A percentile compares a stretch with the other conserved stretches of the same genome.
These are phyloP conservation scores for Peronospora farinosa DNA, from an alignment of 352 stramenopile species.

Conservation along the genomic window DNA sequence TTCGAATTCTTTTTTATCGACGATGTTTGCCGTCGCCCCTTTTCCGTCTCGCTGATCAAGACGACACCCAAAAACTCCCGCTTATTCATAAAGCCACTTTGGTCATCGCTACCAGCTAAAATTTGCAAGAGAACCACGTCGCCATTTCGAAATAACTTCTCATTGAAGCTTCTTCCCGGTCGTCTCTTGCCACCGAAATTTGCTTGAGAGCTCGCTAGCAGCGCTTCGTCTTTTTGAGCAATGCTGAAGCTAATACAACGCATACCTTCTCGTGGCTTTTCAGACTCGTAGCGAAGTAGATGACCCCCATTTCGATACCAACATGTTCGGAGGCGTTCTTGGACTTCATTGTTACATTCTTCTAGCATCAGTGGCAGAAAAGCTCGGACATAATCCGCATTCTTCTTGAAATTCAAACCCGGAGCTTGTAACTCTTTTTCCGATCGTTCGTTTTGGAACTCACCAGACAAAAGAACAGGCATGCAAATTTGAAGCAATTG, in stretches of 20 bases:
- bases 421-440: slow-evolving; percentile 48
- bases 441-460: slow-evolving; percentile 53
- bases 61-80: slow-evolving; percentile 70
- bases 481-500: slow-evolving; percentile 74
- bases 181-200: slow-evolving; percentile 30
- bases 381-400: slow-evolving; percentile 64
- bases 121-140: slow-evolving; percentile 68
- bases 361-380: slow-evolving; percentile 77
- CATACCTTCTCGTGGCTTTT: slow-evolving; percentile 79
- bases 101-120: slow-evolving; percentile 26
- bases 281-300: slow-evolving; percentile 68
- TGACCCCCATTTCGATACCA: slow-evolving; percentile 45
- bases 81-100: slow-evolving; percentile 38
- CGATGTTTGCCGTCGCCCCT: slow-evolving; percentile 42
- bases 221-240: slow-evolving; percentile 40
- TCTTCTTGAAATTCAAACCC: slow-evolving; percentile 58
- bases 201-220: slow-evolving; percentile 22
- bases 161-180: slow-evolving; percentile 26
- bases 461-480: slow-evolving; percentile 57
- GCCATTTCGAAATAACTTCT: slow-evolving; percentile 75
- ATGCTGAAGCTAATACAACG: slow-evolving; percentile 70
- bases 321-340: slow-evolving; percentile 53
- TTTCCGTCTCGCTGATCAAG: slow-evolving; percentile 69
- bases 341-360: slow-evolving; percentile 78
- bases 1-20: slow-evolving; percentile 35